These are phyloP conservation scores for Groenewaldozyma sp. DNA, from an alignment of 1,139 yeast species.

Conservation along the genomic window DNA sequence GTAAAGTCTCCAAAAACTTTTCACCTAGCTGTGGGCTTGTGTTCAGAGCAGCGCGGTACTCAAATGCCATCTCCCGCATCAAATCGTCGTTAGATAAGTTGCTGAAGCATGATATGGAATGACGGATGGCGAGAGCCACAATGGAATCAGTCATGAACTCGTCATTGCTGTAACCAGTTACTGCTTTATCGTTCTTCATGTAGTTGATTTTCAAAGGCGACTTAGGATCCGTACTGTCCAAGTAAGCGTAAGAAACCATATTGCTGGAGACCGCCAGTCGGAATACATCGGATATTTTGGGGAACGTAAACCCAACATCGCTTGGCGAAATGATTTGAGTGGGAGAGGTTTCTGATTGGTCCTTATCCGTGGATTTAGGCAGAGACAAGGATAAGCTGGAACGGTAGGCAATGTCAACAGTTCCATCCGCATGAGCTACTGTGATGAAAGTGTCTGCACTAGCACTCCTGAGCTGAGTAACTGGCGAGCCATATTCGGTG, in stretches of 20 bases:
- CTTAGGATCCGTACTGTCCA: constrained; percentile 13
- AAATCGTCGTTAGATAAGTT: constrained; percentile 60
- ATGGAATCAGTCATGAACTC: constrained; percentile 30
- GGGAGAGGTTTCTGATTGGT: constrained; percentile 3
- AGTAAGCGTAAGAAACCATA: constrained; percentile 40
- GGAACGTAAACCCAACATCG: constrained; percentile 52
- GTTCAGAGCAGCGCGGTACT: constrained; percentile 12
- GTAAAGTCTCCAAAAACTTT: constrained; percentile 28
- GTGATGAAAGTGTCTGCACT: constrained; percentile 19
- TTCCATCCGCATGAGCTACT: constrained; percentile 18
- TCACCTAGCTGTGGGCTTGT: constrained; percentile 7
- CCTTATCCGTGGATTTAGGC: constrained; percentile 8
- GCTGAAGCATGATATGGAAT: constrained; percentile 59
- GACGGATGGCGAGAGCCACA: constrained; percentile 55
- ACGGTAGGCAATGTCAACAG: constrained; percentile 17
- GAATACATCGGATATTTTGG: constrained; percentile 19
- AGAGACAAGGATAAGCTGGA: no score
- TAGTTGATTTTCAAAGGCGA: constrained; percentile 13
- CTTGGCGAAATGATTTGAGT: constrained; percentile 35
- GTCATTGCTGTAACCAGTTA: constrained; percentile 9
- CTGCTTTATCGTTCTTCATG: constrained; percentile 8
- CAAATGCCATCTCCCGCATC: constrained; percentile 42
- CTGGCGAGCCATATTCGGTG: constrained; percentile 11
- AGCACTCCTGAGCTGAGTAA: constrained; percentile 15
- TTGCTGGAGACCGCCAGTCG: constrained; percentile 22